Base-by-base conservation (phyloP, 495 filamentous ascomycete genomes). In the Aspergillus cristatus region DNA sequence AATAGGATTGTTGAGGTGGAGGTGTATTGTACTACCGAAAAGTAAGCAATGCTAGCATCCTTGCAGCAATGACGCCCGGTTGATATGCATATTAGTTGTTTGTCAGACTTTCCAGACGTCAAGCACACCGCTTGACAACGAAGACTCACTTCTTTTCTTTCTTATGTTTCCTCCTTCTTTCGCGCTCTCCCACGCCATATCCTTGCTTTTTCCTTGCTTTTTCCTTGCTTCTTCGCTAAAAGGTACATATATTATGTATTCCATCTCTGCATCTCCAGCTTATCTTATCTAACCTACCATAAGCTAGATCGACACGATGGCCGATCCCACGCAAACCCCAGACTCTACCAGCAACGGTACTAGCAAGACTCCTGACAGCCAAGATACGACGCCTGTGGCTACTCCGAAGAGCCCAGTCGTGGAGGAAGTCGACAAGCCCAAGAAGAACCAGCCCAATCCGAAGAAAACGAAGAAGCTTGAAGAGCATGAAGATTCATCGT, bases 381-480 rank as follows among this genome's bases (percentile, higher is more conserved):
- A n/a, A n/a, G n/a, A n/a, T n/a, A n/a, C n/a, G n/a, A n/a, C n/a
- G n/a, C n/a, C n/a, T n/a, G n/a, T n/a, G n/a, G n/a, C n/a, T n/a
- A n/a, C n/a, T n/a, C n/a, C n/a, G 37, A 67, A 69, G 40, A 60
- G 65, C 34, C 31, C 56, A 7, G 41, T 53, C 14, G 57, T 54
- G 35, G 51, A 54, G 10, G 18, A 46, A 7, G 55, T 53, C 17
- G 50, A 32, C 15, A 48, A 44, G 10, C 45, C 42, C 11, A 34
- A 28, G 14, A 30, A 35, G n/a, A n/a, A n/a, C n/a, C n/a, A n/a
- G n/a, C n/a, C n/a, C 25, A 47, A 55, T 3, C 43, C 47, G 35
- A 67, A 64, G 45, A 66, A 61, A 31, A 58, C n/a, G n/a, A n/a
- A 55, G 22, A 43, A 50, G 18, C 54, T 49, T 14, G 54, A 56